These are phyloP conservation scores for Colletotrichum plurivorum DNA, from an alignment of 2,329 filamentous ascomycete species.

Conservation along the genomic window DNA sequence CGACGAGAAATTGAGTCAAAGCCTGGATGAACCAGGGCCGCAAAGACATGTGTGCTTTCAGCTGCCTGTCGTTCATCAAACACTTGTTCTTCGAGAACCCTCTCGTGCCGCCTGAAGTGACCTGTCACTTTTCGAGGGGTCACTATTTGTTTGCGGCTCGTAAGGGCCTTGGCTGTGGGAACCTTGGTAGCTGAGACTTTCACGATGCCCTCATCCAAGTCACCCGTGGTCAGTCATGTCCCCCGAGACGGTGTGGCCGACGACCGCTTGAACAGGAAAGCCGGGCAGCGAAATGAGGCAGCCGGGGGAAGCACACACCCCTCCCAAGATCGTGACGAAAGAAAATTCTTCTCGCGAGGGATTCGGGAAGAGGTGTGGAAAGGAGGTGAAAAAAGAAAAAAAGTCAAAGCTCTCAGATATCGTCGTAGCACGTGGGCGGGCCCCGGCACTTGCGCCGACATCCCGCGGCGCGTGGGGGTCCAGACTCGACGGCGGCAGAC, in stretches of 20 bases:
- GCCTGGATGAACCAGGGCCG: not conserved
- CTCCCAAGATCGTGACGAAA: not conserved
- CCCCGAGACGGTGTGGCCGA: constrained; percentile 4
- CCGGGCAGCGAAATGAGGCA: not conserved
- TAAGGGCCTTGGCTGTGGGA: not conserved
- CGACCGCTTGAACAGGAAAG: not conserved
- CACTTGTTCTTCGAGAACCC: not conserved
- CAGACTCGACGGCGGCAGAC: not conserved
- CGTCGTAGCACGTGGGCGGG: not conserved
- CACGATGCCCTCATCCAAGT: constrained; percentile 27
- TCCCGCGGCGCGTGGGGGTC: not conserved
- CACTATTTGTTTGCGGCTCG: too few relatives aligned
- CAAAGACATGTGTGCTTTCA: not conserved
- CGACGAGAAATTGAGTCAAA: constrained; percentile 23
- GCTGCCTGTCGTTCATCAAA: constrained; percentile 18
- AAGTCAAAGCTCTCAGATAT: not conserved
- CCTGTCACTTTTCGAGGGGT: constrained; percentile 5
- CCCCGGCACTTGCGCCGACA: not conserved
- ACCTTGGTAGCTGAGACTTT: constrained; percentile 3
- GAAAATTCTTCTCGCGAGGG: not conserved
- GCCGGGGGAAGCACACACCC: not conserved
- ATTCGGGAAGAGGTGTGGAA: not conserved
- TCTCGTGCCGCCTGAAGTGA: constrained; percentile 1
- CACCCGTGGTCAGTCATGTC: not conserved
- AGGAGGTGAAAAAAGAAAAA: not conserved